Evolutionary conservation across 495 filamentous ascomycete genomes (phyloP), one percentile per base, ranked within the genome.

Genomic region (Aspergillus affinis): DNA sequence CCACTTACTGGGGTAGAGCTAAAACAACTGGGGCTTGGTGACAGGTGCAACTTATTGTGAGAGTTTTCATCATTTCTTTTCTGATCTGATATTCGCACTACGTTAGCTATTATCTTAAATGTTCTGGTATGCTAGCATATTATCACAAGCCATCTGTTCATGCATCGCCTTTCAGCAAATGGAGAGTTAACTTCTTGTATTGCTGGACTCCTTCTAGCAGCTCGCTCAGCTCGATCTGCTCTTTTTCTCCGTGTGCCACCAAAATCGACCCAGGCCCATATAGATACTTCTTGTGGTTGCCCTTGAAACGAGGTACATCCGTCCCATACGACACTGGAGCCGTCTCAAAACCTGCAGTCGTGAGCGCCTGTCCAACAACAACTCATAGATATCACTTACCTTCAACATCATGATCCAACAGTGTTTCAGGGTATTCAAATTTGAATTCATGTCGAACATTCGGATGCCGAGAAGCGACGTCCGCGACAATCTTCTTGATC

Each of bases 211-310:
- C 82, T n/a, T 77, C 69, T 66, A 84, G 77, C 47, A 91, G 68
- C 50, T 94, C 86, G 18, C 71, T 64, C 12, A 88, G 80, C n/a
- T 71, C 83, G 54, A 96, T 67, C 57, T 83, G 82, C 77, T 95
- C 91, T 62, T 91, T 82, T 51, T 88, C 85, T 0, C 84, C 83
- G 67, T 95, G 91, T 17, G 91, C 91, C 21, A 91, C 87, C 44
- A 92, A 72, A 48, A 94, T 94, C 45, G 76, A 86, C 0, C 91
- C 91, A 0, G 89, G 89, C 3, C 90, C 90, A 69, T 90, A 93
- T 36, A 93, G 76, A 72, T 93, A 96, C 62, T 83, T 82, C 69
- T 85, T 88, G 59, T 92, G 87, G n/a, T 56, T 45, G 15, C 62
- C 61, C 46, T 56, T 61, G 26, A 70, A 57, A 19, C 61, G 55